Conservation (phyloP, 1,139 yeast species). For the Candida sojae region DNA sequence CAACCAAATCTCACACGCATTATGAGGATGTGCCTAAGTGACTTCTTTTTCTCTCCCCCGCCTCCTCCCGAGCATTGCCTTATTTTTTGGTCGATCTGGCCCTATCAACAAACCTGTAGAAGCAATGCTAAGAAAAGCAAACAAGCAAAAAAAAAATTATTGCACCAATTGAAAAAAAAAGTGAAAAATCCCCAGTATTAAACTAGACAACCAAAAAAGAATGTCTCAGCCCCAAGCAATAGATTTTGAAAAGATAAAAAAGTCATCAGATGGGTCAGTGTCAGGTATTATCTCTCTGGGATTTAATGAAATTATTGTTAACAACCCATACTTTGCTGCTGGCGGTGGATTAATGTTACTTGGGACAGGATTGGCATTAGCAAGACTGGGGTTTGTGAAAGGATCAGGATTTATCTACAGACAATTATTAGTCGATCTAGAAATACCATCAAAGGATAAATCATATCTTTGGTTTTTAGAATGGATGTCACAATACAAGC, state of each 20-base stretch:
- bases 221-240: conserved; percentile 20
- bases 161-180: background rate
- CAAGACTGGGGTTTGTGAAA: conserved; percentile 68
- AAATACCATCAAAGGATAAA: conserved; percentile 91
- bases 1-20: too few species aligned
- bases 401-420: conserved; percentile 72
- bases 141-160: background rate
- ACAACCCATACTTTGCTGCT: conserved; percentile 94
- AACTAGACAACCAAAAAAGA: background rate
- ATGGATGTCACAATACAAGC: conserved; percentile 89
- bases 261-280: conserved; percentile 40
- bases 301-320: conserved; percentile 56
- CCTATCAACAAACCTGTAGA: background rate
- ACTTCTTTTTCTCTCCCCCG: background rate
- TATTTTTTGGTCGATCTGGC: background rate
- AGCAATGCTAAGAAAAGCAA: background rate
- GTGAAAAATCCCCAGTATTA: background rate
- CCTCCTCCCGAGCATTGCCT: background rate
- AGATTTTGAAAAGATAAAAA: conserved; percentile 39
- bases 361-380: conserved; percentile 83
- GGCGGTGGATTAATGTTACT: conserved; percentile 95
- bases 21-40: background rate
- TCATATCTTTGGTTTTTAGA: conserved; percentile 93
- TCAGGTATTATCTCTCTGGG: conserved; percentile 37
- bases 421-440: conserved; percentile 86